Evolutionary conservation across 2,329 filamentous ascomycete genomes (phyloP).

Genomic region (Botryotinia globosa): DNA sequence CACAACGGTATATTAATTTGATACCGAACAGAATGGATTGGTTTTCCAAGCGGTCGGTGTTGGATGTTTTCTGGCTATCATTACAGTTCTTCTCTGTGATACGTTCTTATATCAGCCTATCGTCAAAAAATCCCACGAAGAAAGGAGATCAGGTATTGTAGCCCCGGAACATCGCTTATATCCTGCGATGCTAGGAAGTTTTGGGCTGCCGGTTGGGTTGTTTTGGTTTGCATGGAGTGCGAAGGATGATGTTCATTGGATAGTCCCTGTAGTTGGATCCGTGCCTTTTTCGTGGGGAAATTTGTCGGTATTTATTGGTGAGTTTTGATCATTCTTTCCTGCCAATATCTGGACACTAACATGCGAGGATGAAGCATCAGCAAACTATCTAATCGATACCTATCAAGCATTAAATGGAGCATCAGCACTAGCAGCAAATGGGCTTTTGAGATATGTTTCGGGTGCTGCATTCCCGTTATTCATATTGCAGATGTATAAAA

Average conservation of each 20-base stretch:
- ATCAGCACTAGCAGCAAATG: constrained; percentile 58
- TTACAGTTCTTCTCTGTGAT: constrained; percentile 45
- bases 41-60: constrained; percentile 42
- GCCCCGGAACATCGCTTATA: constrained; percentile 56
- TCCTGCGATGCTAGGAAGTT: constrained; percentile 57
- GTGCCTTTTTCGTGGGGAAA: constrained; percentile 60
- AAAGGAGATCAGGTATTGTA: constrained; percentile 29
- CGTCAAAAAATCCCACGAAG: constrained; percentile 7
- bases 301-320: constrained; percentile 55
- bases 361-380: constrained; percentile 52
- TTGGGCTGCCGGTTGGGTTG: constrained; percentile 49
- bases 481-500: constrained; percentile 50
- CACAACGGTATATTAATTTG: constrained; percentile 39
- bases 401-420: constrained; percentile 55
- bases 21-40: constrained; percentile 39
- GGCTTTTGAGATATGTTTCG: constrained; percentile 54
- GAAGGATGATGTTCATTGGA: constrained; percentile 52
- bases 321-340: constrained; percentile 44
- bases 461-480: constrained; percentile 60
- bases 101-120: constrained; percentile 41
- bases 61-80: constrained; percentile 45
- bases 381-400: constrained; percentile 53
- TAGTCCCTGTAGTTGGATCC: constrained; percentile 49
- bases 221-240: constrained; percentile 61
- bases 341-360: constrained; percentile 49